Percentiles rank a stretch among this genome's conserved stretches.
Conservation (phyloP, 495 filamentous ascomycete species). For the Podospora bellae-mahoneyi region DNA sequence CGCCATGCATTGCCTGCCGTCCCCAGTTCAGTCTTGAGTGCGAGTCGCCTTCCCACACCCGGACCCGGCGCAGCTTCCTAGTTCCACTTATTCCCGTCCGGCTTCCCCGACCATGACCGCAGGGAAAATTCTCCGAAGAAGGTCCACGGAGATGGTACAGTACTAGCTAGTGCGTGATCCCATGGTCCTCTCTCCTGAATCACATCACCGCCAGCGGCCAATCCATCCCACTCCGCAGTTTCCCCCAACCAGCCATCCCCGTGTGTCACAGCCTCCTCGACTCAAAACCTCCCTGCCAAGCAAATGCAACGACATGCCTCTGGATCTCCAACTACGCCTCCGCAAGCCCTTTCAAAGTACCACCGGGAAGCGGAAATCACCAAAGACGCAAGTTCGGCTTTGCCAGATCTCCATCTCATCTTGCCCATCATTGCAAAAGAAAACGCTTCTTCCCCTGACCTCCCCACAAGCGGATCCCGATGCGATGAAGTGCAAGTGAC, state of each 20-base stretch:
- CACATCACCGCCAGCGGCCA: neutral
- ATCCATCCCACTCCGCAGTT: neutral
- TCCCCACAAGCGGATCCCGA: conserved; percentile 43
- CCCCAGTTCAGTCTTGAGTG: conserved; percentile 15
- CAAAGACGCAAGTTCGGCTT: neutral
- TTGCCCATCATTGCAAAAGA: conserved; percentile 10
- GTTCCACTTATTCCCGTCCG: neutral
- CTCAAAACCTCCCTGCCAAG: neutral
- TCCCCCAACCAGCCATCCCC: neutral
- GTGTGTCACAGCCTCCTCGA: neutral
- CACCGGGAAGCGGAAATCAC: neutral
- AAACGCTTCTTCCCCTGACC: conserved; percentile 36
- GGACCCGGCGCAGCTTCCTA: conserved; percentile 9
- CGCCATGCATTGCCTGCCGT: conserved; percentile 19
- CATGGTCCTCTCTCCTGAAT: neutral
- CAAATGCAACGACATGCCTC: neutral
- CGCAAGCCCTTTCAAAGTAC: neutral
- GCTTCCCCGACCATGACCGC: conserved; percentile 9
- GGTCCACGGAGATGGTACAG: neutral
- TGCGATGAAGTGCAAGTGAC: conserved; percentile 29
- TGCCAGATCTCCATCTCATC: conserved; percentile 7
- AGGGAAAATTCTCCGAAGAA: neutral
- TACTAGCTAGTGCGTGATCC: neutral
- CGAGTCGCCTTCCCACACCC: conserved; percentile 7
- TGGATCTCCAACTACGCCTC: neutral